phyloP scores from a whole-genome alignment of 1,139 yeast species.

The Candida glucosophila region DNA sequence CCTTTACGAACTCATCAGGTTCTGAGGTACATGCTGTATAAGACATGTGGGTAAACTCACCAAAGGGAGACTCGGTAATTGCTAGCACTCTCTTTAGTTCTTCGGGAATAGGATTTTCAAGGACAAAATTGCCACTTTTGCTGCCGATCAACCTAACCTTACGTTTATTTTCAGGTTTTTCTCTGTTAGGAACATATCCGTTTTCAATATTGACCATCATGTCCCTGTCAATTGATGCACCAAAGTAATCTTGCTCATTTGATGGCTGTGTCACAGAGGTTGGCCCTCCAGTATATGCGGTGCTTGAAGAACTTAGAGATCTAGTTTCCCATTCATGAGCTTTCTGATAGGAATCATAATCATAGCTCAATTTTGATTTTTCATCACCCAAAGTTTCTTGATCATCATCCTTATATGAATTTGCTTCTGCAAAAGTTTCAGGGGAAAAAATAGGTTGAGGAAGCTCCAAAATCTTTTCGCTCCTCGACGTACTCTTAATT shows the following conservation, averaged over 20 bases:
- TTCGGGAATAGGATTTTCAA: conserved; percentile 90
- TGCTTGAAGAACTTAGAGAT: conserved; percentile 30
- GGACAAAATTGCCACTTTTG: conserved; percentile 66
- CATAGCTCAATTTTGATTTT: conserved; percentile 22
- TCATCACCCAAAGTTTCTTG: conserved; percentile 15
- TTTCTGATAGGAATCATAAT: conserved; percentile 29
- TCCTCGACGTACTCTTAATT: conserved; percentile 25
- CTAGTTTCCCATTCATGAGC: conserved; percentile 26
- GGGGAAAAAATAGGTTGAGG: conserved; percentile 62
- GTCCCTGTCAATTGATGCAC: conserved; percentile 37
- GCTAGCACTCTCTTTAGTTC: conserved; percentile 74
- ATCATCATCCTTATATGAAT: conserved; percentile 35
- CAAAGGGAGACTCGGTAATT: conserved; percentile 65
- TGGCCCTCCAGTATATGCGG: conserved; percentile 31
- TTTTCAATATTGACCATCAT: conserved; percentile 35
- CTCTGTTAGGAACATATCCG: conserved; percentile 31
- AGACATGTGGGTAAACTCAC: conserved; percentile 90
- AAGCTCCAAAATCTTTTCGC: conserved; percentile 48
- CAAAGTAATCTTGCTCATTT: conserved; percentile 30
- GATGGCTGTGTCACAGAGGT: conserved; percentile 15
- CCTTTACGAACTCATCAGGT: conserved; percentile 72
- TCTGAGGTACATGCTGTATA: conserved; percentile 90
- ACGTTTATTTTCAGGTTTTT: conserved; percentile 27
- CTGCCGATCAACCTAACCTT: conserved; percentile 57
- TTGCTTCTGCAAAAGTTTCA: conserved; percentile 54